These are phyloP conservation scores for Drosera spatulata DNA, from an alignment of 179 eudicot species.

Conservation along the genomic window DNA sequence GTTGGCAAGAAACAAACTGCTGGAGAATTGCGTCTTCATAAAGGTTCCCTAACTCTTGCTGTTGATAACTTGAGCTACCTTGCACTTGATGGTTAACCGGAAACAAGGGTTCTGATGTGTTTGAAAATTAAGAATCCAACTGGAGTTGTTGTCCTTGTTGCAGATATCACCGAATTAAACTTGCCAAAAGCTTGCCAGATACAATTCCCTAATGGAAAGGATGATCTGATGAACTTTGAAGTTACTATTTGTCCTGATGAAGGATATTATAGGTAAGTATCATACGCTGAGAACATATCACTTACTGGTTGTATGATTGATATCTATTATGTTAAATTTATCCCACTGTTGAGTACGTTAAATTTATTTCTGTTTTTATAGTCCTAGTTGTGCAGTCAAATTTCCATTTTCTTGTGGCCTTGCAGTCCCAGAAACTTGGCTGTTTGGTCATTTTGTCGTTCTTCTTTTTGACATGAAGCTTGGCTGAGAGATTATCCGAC, in stretches of 20 bases:
- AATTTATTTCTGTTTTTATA: background rate
- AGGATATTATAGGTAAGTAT: constrained; percentile 80
- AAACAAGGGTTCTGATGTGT: too few relatives aligned
- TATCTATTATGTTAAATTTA: too few relatives aligned
- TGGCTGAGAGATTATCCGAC: too few relatives aligned
- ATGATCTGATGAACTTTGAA: constrained; percentile 96
- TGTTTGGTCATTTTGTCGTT: too few relatives aligned
- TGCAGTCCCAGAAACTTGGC: background rate
- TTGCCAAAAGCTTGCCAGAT: constrained; percentile 80
- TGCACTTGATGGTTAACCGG: too few relatives aligned
- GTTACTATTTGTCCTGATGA: constrained; percentile 93
- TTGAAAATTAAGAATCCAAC: background rate
- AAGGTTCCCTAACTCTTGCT: constrained; percentile 24
- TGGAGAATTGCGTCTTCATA: constrained; percentile 86
- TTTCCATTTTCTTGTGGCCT: background rate
- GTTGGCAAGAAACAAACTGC: constrained; percentile 80
- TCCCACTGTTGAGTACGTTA: background rate
- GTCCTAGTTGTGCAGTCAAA: too few relatives aligned
- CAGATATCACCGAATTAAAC: constrained; percentile 91
- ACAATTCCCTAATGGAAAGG: constrained; percentile 84
- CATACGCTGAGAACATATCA: background rate
- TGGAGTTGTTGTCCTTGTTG: constrained; percentile 9
- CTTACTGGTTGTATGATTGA: too few relatives aligned
- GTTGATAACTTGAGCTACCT: background rate
- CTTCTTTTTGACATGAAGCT: too few relatives aligned